A percentile compares a stretch with the other conserved stretches of the same genome.
Conservation (phyloP, 176 grass and related monocot genomes). For the Miscanthus lutarioriparius region DNA sequence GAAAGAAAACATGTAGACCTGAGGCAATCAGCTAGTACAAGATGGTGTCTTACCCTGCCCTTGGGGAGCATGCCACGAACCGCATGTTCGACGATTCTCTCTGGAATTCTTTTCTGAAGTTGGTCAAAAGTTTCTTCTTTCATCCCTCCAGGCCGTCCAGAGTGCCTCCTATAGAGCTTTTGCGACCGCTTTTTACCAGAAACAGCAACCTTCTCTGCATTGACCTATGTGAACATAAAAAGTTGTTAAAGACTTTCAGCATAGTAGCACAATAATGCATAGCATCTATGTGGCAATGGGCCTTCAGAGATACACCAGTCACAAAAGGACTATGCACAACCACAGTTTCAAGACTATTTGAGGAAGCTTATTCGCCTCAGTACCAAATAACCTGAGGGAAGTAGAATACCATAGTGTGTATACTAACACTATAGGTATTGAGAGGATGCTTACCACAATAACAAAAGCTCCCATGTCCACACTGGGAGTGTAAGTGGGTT, state of each 20-base stretch:
- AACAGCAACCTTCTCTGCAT: conserved; percentile 96
- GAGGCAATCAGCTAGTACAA: conserved; percentile 21
- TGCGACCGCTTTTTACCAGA: conserved; percentile 91
- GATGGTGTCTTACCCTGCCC: conserved; percentile 67
- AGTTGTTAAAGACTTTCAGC: not conserved
- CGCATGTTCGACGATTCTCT: conserved; percentile 96
- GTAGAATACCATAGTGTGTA: not conserved
- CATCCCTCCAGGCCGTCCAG: conserved; percentile 95
- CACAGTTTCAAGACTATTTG: not conserved
- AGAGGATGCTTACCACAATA: conserved; percentile 75
- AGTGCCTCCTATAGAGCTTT: conserved; percentile 96
- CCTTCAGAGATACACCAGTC: conserved; percentile 19
- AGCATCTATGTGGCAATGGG: not conserved
- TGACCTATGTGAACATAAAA: conserved; percentile 61
- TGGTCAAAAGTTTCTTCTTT: conserved; percentile 95
- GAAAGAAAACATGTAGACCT: not conserved
- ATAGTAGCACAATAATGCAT: not conserved
- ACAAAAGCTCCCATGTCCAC: conserved; percentile 99
- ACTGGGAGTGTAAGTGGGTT: conserved; percentile 91
- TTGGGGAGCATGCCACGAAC: conserved; percentile 99
- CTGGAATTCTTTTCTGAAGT: conserved; percentile 95
- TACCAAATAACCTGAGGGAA: not conserved
- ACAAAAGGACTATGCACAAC: not conserved
- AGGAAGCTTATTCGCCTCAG: not conserved
- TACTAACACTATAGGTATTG: not conserved